Conservation (phyloP, 345 rosid genomes). For the Hibiscus mutabilis region DNA sequence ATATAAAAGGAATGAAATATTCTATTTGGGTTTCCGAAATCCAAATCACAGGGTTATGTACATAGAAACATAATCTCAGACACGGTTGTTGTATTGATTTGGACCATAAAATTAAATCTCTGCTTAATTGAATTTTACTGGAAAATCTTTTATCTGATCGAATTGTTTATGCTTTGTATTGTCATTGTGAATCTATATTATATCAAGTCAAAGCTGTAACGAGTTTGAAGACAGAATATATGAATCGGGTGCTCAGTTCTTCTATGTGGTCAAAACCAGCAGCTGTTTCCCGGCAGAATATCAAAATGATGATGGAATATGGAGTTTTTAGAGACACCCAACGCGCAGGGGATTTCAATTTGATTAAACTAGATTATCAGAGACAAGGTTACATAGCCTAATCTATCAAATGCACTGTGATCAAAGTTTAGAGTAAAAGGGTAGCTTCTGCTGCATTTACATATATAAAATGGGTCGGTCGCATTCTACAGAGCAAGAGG, state of each 20-base stretch:
- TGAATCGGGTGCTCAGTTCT: no score
- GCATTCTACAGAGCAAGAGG: constrained; percentile 34
- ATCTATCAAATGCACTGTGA: constrained; percentile 12
- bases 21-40: background rate
- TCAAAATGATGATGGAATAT: background rate
- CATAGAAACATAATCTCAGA: background rate
- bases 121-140: background rate
- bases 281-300: constrained; percentile 3
- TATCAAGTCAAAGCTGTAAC: background rate
- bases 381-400: constrained; percentile 1
- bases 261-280: background rate
- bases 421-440: constrained; percentile 15
- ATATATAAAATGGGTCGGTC: no score
- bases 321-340: no score
- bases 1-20: background rate
- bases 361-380: no score
- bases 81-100: background rate
- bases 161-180: background rate
- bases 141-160: background rate
- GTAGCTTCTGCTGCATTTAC: constrained; percentile 4
- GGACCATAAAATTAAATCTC: background rate
- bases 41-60: constrained; percentile 8
- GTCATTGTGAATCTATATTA: background rate
- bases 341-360: no score
- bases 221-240: background rate